Evolutionary conservation across 805 yeast species (phyloP), one percentile per base, ranked within the genome.

Genomic region (Monosporozyma aerobia): DNA sequence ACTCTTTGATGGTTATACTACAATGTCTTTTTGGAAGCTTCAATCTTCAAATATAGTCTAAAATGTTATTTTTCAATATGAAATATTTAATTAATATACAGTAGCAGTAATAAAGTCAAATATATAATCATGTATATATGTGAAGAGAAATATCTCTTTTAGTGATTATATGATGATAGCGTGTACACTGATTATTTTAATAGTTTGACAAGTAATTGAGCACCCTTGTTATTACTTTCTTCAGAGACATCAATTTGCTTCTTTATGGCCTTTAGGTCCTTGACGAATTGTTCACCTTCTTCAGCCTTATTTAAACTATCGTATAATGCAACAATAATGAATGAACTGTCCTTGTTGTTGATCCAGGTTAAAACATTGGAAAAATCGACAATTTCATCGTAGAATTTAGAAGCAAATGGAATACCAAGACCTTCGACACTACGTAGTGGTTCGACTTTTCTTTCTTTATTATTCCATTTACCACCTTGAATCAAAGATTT

Each of bases 401-500:
- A 76, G 52, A 81, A 74, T 56, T 70, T 76, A 19, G 61, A 63
- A 7, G 90, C 88, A 68, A 85, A 85, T 23, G 76, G 78, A 14
- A 71, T 64, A 9, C 94, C 92, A 16, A 72, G 69, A 51, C 70
- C 82, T 64, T 72, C 75, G 55, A 68, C 71, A 49, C 61, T 70
- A 11, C 72, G 75, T 45, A 76, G 59, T 53, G 74, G 74, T 53
- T 62, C 76, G 48, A 76, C 71, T 62, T 69, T 76, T 69, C 76
- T 81, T 59, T 75, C 80, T 69, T 82, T 80, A 63, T 76, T 78
- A 63, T 83, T 82, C 85, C 89, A 88, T 64, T 82, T 87, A 61
- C 90, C 90, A 56, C 90, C 92, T 69, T 87, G 95, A 58, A 89
- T 85, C 61, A 89, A 73, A 0, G 88, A 73, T 67, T 87, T 84